Evolutionary conservation across 208 protist genomes (phyloP).

Genomic region (Crithidia brevicula): DNA sequence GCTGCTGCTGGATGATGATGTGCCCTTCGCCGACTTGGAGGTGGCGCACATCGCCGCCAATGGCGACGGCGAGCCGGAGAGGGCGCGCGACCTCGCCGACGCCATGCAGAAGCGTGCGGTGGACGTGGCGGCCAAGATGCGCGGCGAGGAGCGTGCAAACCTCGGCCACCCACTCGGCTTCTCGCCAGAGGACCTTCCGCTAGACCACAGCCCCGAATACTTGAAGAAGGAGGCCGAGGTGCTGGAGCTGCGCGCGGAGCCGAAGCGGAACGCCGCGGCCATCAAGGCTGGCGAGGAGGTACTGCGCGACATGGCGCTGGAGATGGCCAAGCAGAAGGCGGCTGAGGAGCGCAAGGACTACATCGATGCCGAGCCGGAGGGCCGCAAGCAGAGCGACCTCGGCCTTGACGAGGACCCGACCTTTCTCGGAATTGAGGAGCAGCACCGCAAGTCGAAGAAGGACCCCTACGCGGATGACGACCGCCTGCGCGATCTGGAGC

Average conservation of each 20-base stretch:
- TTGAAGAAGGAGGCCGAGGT: conserved; percentile 58
- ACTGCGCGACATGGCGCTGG: conserved; percentile 50
- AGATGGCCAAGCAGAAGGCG: conserved; percentile 63
- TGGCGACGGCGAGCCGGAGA: conserved; percentile 59
- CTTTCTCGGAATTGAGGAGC: conserved; percentile 69
- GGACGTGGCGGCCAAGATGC: conserved; percentile 67
- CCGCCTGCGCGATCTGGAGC: conserved; percentile 56
- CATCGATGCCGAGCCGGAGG: conserved; percentile 71
- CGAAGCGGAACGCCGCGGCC: conserved; percentile 45
- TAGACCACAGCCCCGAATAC: conserved; percentile 59
- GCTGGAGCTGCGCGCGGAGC: conserved; percentile 46
- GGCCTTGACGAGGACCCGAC: conserved; percentile 63
- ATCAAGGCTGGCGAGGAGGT: conserved; percentile 45
- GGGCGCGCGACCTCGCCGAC: conserved; percentile 48
- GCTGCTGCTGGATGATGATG: conserved; percentile 74
- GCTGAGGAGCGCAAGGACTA: conserved; percentile 63
- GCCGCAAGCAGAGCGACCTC: conserved; percentile 52
- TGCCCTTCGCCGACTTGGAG: conserved; percentile 74
- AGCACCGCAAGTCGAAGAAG: conserved; percentile 58
- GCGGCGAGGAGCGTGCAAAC: conserved; percentile 59
- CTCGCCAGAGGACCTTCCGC: conserved; percentile 61
- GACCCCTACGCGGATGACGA: conserved; percentile 69
- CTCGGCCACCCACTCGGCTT: conserved; percentile 66
- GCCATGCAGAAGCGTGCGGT: conserved; percentile 71
- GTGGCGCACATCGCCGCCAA: conserved; percentile 58